These are phyloP conservation scores for Conidiobolus incongruus DNA, from an alignment of 371 early-diverging fungal genomes.

Conservation along the genomic window DNA sequence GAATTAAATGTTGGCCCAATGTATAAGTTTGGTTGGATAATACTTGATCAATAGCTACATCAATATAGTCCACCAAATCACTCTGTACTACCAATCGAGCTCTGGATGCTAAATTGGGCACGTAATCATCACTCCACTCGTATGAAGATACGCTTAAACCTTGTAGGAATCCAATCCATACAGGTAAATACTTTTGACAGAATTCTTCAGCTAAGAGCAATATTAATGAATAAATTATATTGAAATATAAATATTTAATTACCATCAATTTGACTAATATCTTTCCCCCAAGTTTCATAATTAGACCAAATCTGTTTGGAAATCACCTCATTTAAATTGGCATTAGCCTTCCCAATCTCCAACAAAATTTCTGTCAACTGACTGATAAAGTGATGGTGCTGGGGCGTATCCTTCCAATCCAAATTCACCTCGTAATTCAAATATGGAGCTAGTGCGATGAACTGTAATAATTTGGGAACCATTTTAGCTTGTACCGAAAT, in stretches of 20 bases:
- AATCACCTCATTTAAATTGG: background rate
- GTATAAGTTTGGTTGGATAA: background rate
- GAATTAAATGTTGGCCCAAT: background rate
- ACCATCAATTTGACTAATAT: background rate
- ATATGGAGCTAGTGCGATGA: background rate
- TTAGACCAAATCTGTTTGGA: background rate
- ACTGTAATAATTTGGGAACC: background rate
- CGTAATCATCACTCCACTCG: background rate
- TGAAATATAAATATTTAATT: background rate
- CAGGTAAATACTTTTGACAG: background rate
- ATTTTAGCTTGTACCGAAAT: background rate
- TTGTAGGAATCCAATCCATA: slow-evolving; percentile 1
- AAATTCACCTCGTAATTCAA: slow-evolving; percentile 1
- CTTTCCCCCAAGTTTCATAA: slow-evolving; percentile 2
- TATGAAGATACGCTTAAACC: background rate
- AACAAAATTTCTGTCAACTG: background rate
- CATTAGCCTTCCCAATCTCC: background rate
- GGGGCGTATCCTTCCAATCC: background rate
- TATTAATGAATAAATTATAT: background rate
- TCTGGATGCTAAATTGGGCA: background rate
- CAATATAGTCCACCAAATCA: background rate
- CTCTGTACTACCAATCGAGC: background rate
- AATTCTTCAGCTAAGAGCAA: background rate
- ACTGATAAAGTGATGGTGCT: background rate
- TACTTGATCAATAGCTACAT: background rate